Evolutionary conservation across 495 filamentous ascomycete genomes (phyloP), one percentile per base, ranked within the genome.

Genomic region (Hypoxylon rickii): DNA sequence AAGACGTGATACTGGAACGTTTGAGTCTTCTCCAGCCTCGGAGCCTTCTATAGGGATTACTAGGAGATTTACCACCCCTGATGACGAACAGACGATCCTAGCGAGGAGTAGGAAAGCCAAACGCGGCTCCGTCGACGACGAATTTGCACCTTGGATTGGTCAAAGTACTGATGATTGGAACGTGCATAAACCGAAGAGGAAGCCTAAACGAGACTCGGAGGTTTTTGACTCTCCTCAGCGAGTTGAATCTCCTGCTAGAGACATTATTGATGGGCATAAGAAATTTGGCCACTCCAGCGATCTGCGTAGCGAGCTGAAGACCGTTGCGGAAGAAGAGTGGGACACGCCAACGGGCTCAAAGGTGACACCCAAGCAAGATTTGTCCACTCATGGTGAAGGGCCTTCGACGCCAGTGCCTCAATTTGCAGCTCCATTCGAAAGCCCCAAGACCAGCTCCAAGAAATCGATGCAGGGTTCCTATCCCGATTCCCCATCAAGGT

Each of bases 401-500:
- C 52, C 49, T 41, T 60, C 47, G 10, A 55, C 50, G 22, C 48
- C 59, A 4, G 34, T 29, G 7, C 46, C 63, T 11, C 55, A 36
- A 31, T 64, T 66, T 7, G 45, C 39, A 34, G 44, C 69, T 19
- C 47, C 55, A 3, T 62, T 68, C 26, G 73, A 73, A 44, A 55
- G 42, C 7, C 71, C 67, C 11, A 39, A 61, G 18, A 49, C 44
- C 21, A 69, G 55, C 38, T 55, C 67, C 0, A 68, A 59, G 59
- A 73, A 66, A 56, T 69, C 58, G 20, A 69, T 65, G 44, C 65
- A 66, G 2, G 67, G 65, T 18, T 64, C 53, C 20, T 51, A 68
- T 53, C 63, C 7, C 8, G 63, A 58, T 42, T 60, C 51, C 13
- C 59, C 59, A 19, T 41, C 58, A 18, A 55, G 49, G 26, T 45